Evolutionary conservation across 768 basidiomycete genomes (phyloP).

Genomic region (Exidia glandulosa): DNA sequence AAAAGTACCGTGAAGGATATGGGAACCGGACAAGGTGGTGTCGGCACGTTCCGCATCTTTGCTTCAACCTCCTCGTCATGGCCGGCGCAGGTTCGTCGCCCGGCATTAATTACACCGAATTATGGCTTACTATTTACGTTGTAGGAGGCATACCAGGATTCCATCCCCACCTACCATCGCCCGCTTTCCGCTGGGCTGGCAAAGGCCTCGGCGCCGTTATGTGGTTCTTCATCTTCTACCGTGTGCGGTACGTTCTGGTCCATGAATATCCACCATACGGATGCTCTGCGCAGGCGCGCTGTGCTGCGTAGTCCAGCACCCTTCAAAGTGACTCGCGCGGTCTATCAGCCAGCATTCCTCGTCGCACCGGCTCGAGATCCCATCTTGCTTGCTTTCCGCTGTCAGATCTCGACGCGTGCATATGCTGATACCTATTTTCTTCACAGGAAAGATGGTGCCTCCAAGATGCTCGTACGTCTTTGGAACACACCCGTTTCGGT

Average conservation of each 20-base stretch:
- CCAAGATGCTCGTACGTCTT: not conserved
- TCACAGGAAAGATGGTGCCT: not conserved
- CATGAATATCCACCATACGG: not conserved
- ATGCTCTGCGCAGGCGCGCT: not conserved
- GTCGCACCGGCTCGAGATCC: too few species aligned
- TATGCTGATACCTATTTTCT: not conserved
- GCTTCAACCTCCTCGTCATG: constrained; percentile 20
- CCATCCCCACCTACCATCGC: constrained; percentile 75
- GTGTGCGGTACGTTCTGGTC: constrained; percentile 62
- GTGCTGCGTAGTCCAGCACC: too few species aligned
- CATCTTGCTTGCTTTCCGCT: too few species aligned
- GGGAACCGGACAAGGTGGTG: too few species aligned
- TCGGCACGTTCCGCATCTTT: too few species aligned
- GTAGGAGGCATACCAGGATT: constrained; percentile 44
- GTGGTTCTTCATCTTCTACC: constrained; percentile 99
- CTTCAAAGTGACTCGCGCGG: too few species aligned
- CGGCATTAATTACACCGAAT: not conserved
- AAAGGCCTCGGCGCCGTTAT: constrained; percentile 85
- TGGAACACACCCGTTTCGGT: not conserved
- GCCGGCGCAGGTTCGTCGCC: constrained; percentile 18
- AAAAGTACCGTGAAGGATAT: too few species aligned
- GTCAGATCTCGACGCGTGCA: too few species aligned
- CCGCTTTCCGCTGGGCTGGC: constrained; percentile 64
- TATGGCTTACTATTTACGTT: constrained; percentile 13
- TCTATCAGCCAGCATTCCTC: too few species aligned